These are phyloP conservation scores for Mycena floridula DNA, from an alignment of 768 basidiomycete species.

Conservation along the genomic window DNA sequence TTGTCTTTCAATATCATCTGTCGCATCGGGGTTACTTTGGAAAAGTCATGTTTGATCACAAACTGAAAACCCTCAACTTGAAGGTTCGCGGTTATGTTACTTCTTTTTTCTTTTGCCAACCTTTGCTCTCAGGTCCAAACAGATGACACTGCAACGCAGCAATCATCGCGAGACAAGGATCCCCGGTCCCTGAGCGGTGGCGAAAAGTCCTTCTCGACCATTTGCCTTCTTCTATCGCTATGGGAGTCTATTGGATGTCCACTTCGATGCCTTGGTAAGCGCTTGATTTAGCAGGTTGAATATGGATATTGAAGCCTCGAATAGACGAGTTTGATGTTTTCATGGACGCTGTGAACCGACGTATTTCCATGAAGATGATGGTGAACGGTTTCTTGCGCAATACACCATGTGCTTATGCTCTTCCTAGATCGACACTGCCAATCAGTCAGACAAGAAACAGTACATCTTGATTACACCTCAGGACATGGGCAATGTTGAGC, in stretches of 20 bases:
- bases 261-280: conserved; percentile 78
- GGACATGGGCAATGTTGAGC: conserved; percentile 70
- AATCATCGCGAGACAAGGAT: conserved; percentile 61
- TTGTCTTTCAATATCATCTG: conserved; percentile 77
- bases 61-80: conserved; percentile 52
- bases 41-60: conserved; percentile 84
- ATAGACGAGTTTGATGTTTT: conserved; percentile 97
- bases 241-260: conserved; percentile 97
- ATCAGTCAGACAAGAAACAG: conserved; percentile 81
- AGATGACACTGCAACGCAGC: conserved; percentile 65
- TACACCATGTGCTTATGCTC: conserved; percentile 5
- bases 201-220: conserved; percentile 96
- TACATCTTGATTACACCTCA: conserved; percentile 97
- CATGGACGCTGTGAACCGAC: conserved; percentile 91
- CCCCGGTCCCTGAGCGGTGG: conserved; percentile 86
- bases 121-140: conserved; percentile 91
- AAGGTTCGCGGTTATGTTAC: conserved; percentile 34
- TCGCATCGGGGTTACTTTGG: conserved; percentile 86
- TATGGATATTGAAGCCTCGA: conserved; percentile 1
- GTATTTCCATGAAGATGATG: conserved; percentile 95
- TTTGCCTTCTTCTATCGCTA: conserved; percentile 86
- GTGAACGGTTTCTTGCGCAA: conserved; percentile 30
- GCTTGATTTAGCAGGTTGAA: neutral
- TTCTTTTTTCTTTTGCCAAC: neutral
- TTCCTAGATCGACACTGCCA: conserved; percentile 85